These are phyloP conservation scores for Puccinia novopanici DNA, from an alignment of 1,284 basidiomycete species.

Conservation along the genomic window DNA sequence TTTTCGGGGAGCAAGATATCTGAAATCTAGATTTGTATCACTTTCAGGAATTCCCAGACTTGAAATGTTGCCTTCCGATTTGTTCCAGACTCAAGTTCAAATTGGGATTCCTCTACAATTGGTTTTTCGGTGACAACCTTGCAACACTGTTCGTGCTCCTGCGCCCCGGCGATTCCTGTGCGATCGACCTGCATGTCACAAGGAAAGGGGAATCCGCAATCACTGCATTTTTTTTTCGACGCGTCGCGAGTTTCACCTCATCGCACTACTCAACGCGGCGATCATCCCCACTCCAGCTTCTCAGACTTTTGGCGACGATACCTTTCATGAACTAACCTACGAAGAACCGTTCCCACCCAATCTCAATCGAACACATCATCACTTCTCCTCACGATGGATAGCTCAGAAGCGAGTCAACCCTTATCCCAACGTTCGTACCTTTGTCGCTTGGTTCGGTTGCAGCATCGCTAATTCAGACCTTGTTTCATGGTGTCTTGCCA, in stretches of 20 bases:
- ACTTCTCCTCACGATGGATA: conserved; percentile 1
- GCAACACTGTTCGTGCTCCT: too few species aligned
- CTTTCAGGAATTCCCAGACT: too few species aligned
- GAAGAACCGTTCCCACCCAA: not conserved
- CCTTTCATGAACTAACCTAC: not conserved
- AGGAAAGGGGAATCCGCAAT: not conserved
- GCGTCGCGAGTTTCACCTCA: not conserved
- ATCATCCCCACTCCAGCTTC: not conserved
- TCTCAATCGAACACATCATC: not conserved
- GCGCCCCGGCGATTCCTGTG: too few species aligned
- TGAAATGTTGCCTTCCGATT: too few species aligned
- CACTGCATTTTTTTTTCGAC: not conserved
- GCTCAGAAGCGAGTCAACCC: conserved; percentile 17
- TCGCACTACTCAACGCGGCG: not conserved
- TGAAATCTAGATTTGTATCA: too few species aligned
- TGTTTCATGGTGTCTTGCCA: not conserved
- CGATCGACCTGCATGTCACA: not conserved
- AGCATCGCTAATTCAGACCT: not conserved
- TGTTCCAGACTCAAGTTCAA: too few species aligned
- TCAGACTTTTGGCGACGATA: not conserved
- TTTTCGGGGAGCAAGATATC: too few species aligned
- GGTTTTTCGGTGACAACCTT: too few species aligned
- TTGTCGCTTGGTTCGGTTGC: not conserved
- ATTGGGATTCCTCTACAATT: too few species aligned
- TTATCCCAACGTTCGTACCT: conserved; percentile 18